Evolutionary conservation across 2,329 filamentous ascomycete genomes (phyloP).

Genomic region (Aspergillus texensis): DNA sequence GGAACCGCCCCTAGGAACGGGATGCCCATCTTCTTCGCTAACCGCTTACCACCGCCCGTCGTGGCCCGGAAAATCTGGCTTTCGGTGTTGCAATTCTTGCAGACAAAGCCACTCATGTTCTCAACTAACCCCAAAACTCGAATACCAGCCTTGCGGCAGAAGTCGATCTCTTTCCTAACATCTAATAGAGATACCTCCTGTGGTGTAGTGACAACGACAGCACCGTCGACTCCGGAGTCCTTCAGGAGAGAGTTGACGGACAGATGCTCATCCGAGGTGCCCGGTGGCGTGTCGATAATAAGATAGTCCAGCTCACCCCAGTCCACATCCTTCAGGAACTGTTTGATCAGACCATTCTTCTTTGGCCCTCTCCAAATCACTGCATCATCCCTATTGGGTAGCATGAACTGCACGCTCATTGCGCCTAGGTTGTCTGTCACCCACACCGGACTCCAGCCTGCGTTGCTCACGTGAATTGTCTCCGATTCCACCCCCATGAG

Average conservation of each 20-base stretch:
- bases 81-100: constrained; percentile 81
- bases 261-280: constrained; percentile 92
- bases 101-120: constrained; percentile 98
- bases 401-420: constrained; percentile 98
- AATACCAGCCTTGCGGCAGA: constrained; percentile 93
- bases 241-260: constrained; percentile 91
- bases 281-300: constrained; percentile 92
- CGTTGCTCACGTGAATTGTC: constrained; percentile 85
- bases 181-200: constrained; percentile 92
- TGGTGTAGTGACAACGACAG: constrained; percentile 89
- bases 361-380: constrained; percentile 98
- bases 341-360: constrained; percentile 98
- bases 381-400: constrained; percentile 89
- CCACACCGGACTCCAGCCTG: constrained; percentile 95
- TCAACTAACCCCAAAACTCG: constrained; percentile 86
- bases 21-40: constrained; percentile 85
- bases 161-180: constrained; percentile 96
- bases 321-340: constrained; percentile 95
- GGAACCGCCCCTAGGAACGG: constrained; percentile 89
- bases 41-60: constrained; percentile 78
- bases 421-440: constrained; percentile 90
- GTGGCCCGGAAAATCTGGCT: constrained; percentile 86
- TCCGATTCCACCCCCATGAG: constrained; percentile 98
- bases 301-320: constrained; percentile 96
- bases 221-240: constrained; percentile 89